These are phyloP conservation scores for Eucalyptus rudis DNA, from an alignment of 345 rosid genomes.

Conservation along the genomic window DNA sequence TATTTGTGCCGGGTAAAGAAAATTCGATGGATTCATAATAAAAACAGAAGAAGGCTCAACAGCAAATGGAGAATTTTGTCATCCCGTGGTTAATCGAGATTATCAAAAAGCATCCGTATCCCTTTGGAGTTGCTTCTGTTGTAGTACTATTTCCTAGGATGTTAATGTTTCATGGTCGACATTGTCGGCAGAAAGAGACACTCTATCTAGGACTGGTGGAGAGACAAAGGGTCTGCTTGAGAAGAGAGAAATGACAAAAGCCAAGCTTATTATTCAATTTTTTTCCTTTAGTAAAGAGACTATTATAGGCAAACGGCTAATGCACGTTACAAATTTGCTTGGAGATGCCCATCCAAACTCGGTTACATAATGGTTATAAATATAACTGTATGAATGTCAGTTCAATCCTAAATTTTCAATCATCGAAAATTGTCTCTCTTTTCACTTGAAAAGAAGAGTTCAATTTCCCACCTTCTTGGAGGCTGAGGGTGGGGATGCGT, in stretches of 20 bases:
- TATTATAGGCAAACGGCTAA: neutral
- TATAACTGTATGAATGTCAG: fast-evolving
- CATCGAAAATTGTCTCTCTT: fast-evolving
- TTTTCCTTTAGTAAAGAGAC: neutral
- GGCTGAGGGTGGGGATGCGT: fast-evolving
- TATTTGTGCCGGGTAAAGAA: neutral
- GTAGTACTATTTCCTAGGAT: neutral
- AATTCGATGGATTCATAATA: neutral
- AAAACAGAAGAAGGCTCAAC: neutral
- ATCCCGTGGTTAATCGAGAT: too few species aligned
- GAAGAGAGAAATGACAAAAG: neutral
- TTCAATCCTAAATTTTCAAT: fast-evolving
- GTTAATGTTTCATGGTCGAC: neutral
- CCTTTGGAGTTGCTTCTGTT: neutral
- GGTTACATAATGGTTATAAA: neutral
- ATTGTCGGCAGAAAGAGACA: neutral
- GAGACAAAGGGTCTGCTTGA: neutral
- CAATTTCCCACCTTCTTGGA: fast-evolving
- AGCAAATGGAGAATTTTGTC: neutral
- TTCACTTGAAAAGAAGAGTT: too few species aligned
- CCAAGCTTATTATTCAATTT: neutral
- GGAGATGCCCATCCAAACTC: neutral
- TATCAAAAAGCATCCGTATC: neutral
- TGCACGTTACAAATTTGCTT: neutral
- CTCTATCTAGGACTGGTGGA: neutral